These are phyloP conservation scores for Niebla homalea DNA, from an alignment of 495 filamentous ascomycete genomes.

Conservation along the genomic window DNA sequence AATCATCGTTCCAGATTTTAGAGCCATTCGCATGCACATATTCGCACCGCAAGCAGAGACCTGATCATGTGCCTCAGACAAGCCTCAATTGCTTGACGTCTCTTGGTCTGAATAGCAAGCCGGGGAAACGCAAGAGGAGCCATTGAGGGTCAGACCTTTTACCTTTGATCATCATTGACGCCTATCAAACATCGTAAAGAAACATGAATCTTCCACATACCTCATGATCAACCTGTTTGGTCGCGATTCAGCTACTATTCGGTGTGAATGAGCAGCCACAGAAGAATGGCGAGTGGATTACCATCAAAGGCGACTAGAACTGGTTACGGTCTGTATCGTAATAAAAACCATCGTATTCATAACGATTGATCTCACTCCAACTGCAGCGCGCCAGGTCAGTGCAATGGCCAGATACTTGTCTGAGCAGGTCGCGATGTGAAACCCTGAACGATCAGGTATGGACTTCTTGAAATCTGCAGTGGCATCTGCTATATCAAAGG, in stretches of 20 bases:
- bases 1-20: constrained; percentile 21
- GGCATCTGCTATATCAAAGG: constrained; percentile 89
- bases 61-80: constrained; percentile 7
- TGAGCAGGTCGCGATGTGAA: too few species aligned
- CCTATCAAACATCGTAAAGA: background rate
- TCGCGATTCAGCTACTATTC: too few species aligned
- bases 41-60: constrained; percentile 14
- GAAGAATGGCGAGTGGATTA: too few species aligned
- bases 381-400: too few species aligned
- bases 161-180: constrained; percentile 48
- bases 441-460: constrained; percentile 36
- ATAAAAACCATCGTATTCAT: too few species aligned
- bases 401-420: too few species aligned
- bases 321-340: too few species aligned
- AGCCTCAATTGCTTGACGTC: constrained; percentile 13
- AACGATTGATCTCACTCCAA: too few species aligned
- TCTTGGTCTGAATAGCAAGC: background rate
- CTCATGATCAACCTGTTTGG: too few species aligned
- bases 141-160: constrained; percentile 47
- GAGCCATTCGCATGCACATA: constrained; percentile 11
- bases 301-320: too few species aligned
- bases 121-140: constrained; percentile 18
- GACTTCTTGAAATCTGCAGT: constrained; percentile 97
- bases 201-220: constrained; percentile 13
- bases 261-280: too few species aligned